Base-by-base conservation (phyloP, 2,329 filamentous ascomycete species). In the Aspergillus floridensis region DNA sequence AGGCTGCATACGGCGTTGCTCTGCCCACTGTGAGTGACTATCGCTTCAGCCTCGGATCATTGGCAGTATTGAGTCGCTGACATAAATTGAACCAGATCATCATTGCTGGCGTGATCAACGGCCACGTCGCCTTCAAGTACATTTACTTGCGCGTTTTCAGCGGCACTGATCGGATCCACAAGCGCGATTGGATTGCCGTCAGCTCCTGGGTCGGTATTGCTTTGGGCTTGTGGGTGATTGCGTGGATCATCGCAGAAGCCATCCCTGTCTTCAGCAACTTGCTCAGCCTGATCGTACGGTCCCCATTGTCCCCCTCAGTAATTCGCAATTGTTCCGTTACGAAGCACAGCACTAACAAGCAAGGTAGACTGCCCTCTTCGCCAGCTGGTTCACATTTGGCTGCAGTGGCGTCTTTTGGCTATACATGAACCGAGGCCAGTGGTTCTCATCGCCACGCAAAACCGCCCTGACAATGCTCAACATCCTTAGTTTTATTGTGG, bases 51-150 rank as follows among this genome's bases (percentile, higher is more conserved):
- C 1, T 8, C n/a, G 24, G 21, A 22, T 12, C 19, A 11, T 32
- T 12, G 7, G 8, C 19, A 38, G 3, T 24, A 46, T 10, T 29
- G 10, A 26, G 19, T 12, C 14, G 12, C 11, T 22, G n/a, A 54
- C 4, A 10, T 31, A 49, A 32, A 54, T 52, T 59, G 51, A 16
- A 60, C 16, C 56, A 75, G 74, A 90, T 91, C 59, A 78, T 91
- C 51, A 84, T 91, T 53, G 86, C 88, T 0, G 88, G 88, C 56
- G 87, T 90, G 6, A 88, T 91, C 63, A 87, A 89, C 69, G 87
- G 84, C 12, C 84, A 88, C 60, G 84, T 90, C 2, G 86, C 86
- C 2, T 81, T 80, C 57, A 89, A 88, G 68, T 88, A 88, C 66
- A 77, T 89, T 59, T 91, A 88, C 67, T 76, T 85, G 3, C 83